Base-by-base conservation (phyloP, 2,329 filamentous ascomycete species). In the Colletotrichum sp. region DNA sequence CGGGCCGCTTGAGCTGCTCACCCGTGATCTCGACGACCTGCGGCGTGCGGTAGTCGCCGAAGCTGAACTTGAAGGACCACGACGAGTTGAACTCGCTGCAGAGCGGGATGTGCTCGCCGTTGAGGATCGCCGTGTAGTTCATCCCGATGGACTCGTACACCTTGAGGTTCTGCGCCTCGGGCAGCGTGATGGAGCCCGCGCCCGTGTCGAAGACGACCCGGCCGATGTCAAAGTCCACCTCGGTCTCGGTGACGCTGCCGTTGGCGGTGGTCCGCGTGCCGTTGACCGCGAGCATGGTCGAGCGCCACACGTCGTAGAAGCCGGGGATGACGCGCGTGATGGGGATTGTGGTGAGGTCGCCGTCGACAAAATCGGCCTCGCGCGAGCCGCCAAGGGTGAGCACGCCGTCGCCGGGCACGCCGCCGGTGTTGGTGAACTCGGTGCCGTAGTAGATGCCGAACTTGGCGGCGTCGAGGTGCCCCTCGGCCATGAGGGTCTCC, bases 71-170 rank as follows among this genome's bases (percentile, higher is more conserved):
- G 30, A 85, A 80, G 2, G 82, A 82, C 84, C 84, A 85, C 71
- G 80, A 78, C 43, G 81, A 75, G 71, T 82, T 85, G 74, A 85
- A 85, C 43, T 85, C 83, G 77, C 69, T 79, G 79, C 84, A 85
- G 26, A 82, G 73, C 8, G 82, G 83, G 60, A 84, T 74, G 58
- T 81, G 78, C 0, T 82, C 72, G 32, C 79, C 79, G 0, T 60
- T 60, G 10, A 82, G 34, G 67, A 85, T 82, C 2, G 80, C 80
- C 0, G 79, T 82, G 77, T 78, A 84, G 81, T 85, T 83, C 83
- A 82, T 81, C 3, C 84, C 83, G 30, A 85, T 82, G 0, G 82
- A 80, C 34, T 77, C 75, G 77, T 85, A 85, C 43, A 85, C 76
- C 1, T 74, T 71, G 3, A 79, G 74, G 16, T 83, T 78, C 21